Conservation (phyloP, 1,284 basidiomycete genomes). For the Cutaneotrichosporon curvatum region DNA sequence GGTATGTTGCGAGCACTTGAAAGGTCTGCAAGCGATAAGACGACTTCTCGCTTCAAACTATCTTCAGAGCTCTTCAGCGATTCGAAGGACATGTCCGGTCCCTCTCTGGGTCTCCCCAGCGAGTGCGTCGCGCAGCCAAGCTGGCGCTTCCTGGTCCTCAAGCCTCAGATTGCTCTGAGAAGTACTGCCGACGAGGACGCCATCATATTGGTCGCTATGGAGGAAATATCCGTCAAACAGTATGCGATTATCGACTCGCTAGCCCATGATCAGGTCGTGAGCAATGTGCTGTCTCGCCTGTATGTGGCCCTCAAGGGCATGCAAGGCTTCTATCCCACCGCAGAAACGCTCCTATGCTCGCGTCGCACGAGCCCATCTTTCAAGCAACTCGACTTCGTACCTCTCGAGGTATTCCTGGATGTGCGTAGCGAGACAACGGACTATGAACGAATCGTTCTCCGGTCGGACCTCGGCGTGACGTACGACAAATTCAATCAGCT, state of each 20-base stretch:
- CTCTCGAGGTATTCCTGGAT: conserved; percentile 82
- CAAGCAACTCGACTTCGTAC: conserved; percentile 53
- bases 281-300: conserved; percentile 75
- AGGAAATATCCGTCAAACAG: conserved; percentile 71
- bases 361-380: background rate
- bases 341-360: conserved; percentile 19
- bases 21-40: conserved; percentile 13
- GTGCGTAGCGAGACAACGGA: conserved; percentile 69
- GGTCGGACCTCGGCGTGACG: conserved; percentile 75
- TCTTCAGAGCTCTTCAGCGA: conserved; percentile 15
- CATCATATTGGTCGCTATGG: conserved; percentile 70
- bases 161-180: conserved; percentile 81
- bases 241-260: conserved; percentile 74
- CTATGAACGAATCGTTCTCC: conserved; percentile 83
- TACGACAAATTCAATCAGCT: conserved; percentile 95
- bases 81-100: conserved; percentile 12
- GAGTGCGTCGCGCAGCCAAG: conserved; percentile 52
- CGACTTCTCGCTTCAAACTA: conserved; percentile 19
- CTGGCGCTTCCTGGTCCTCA: conserved; percentile 75
- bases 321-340: conserved; percentile 76
- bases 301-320: conserved; percentile 69
- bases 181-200: conserved; percentile 59
- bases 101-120: conserved; percentile 28
- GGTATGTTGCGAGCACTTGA: conserved; percentile 18
- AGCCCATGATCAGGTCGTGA: conserved; percentile 73